These are phyloP conservation scores for Phialophora verrucosa DNA, from an alignment of 2,329 filamentous ascomycete species.

Conservation along the genomic window DNA sequence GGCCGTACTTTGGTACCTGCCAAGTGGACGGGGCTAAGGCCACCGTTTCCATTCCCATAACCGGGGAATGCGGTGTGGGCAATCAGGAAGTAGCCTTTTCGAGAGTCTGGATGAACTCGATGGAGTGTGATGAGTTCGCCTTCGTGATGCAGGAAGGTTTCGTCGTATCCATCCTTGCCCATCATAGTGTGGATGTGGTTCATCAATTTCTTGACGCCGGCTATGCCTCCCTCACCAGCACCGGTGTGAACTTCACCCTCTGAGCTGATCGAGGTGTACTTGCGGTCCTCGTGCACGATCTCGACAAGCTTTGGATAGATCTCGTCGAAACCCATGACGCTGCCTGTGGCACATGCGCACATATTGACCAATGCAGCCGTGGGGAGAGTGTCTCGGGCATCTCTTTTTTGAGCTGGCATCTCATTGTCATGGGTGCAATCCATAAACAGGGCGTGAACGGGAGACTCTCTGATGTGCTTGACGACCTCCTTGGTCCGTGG, in stretches of 20 bases:
- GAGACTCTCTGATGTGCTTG: slow-evolving; percentile 81
- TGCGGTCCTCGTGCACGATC: slow-evolving; percentile 83
- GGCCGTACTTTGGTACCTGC: slow-evolving; percentile 83
- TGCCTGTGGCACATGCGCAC: slow-evolving; percentile 92
- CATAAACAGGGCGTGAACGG: slow-evolving; percentile 95
- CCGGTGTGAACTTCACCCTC: slow-evolving; percentile 65
- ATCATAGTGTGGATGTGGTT: slow-evolving; percentile 95
- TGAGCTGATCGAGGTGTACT: slow-evolving; percentile 81
- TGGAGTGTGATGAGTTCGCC: slow-evolving; percentile 96
- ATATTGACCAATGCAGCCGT: slow-evolving; percentile 94
- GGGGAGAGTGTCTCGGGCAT: slow-evolving; percentile 89
- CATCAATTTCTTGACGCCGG: slow-evolving; percentile 85
- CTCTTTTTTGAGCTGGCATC: slow-evolving; percentile 90
- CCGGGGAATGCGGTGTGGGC: slow-evolving; percentile 95
- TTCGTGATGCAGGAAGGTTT: slow-evolving; percentile 96
- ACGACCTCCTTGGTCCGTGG: slow-evolving; percentile 64
- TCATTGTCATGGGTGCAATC: slow-evolving; percentile 99
- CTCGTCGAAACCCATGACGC: slow-evolving; percentile 98
- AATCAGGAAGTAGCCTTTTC: slow-evolving; percentile 93
- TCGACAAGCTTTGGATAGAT: slow-evolving; percentile 94
- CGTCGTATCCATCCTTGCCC: slow-evolving; percentile 92
- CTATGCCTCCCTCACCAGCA: slow-evolving; percentile 81
- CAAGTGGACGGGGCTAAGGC: slow-evolving; percentile 78
- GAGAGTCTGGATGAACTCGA: slow-evolving; percentile 86
- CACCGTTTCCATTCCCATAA: slow-evolving; percentile 81